A percentile compares a stretch with the other conserved stretches of the same genome.
Evolutionary conservation across 345 rosid species (phyloP).

Genomic region (Populus euphratica): DNA sequence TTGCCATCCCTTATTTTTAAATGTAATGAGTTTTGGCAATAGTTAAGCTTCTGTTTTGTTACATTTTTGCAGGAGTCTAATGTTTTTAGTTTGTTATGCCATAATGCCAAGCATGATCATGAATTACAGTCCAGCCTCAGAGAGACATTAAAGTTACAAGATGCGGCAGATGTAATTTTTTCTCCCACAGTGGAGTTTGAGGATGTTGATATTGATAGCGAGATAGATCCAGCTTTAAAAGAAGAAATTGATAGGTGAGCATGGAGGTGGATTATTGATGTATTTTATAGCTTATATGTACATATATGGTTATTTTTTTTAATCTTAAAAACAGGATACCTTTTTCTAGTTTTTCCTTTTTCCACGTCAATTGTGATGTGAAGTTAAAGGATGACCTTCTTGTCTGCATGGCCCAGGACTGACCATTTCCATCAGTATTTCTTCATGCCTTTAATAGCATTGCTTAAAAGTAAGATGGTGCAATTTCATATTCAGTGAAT

Average conservation of each 20-base stretch:
- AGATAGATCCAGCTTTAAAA: constrained; percentile 30
- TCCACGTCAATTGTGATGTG: background rate
- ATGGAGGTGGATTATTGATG: background rate
- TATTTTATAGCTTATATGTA: background rate
- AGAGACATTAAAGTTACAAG: constrained; percentile 6
- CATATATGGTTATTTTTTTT: background rate
- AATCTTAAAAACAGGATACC: background rate
- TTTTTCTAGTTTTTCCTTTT: background rate
- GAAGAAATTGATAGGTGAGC: constrained; percentile 31
- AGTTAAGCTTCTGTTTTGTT: background rate
- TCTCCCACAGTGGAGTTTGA: constrained; percentile 16
- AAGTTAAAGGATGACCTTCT: background rate
- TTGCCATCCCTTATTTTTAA: background rate
- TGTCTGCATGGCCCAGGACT: background rate
- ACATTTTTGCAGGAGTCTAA: constrained; percentile 13
- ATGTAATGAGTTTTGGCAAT: background rate
- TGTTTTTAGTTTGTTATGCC: background rate
- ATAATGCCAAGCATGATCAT: background rate
- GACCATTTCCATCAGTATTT: background rate
- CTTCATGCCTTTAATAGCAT: background rate
- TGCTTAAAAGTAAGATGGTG: background rate
- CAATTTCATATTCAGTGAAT: background rate
- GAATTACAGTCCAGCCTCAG: constrained; percentile 8
- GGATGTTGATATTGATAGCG: constrained; percentile 28
- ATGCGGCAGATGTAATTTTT: constrained; percentile 13